Base-by-base conservation (phyloP, 192 early-diverging fungal genomes). In the Dissophora globulifera region DNA sequence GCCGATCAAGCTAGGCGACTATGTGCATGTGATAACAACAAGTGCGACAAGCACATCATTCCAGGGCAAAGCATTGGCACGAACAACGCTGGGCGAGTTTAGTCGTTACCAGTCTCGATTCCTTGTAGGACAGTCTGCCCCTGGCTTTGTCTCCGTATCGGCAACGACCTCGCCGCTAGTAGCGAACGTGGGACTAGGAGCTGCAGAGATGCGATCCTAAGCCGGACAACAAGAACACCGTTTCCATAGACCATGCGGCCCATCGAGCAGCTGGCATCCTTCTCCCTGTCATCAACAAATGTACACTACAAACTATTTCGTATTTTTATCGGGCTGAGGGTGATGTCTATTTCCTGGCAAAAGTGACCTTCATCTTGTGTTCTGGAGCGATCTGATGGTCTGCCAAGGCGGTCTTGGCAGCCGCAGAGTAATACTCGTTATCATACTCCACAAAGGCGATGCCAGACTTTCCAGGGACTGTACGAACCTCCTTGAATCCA, bases 361-460 rank as follows among this genome's bases (percentile, higher is more conserved):
- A 96, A 8, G 92, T 90, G 26, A 96, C 91, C 79, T 93, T 93
- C 69, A 96, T 89, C 67, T 84, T 86, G 52, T 90, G 82, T 31
- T 89, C 90, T 9, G 83, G 79, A 11, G 80, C 78, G 60, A 95
- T 86, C 65, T 82, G 78, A 69, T 87, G 88, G 38, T 81, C 84
- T 40, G 91, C 67, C 47, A 95, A 79, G 16, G 88, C 83, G 30
- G 83, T 82, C 71, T 94, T 94, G 53, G 94, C 96, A 30, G 84
- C 72, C n/a, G 86, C 88, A 2, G 94, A 87, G 62, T 94, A 92
- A 15, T 83, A 62, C 31, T 97, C 97, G n/a, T 85, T 85, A 27
- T 92, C 93, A 78, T 94, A 99, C 80, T 98, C 96, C 43, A 98
- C 95, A 84, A 99, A 99, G 0, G 96, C 95, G 78, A 98, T 94